phyloP scores from a whole-genome alignment of 495 filamentous ascomycete genomes.

The Trichoderma gamsii region DNA sequence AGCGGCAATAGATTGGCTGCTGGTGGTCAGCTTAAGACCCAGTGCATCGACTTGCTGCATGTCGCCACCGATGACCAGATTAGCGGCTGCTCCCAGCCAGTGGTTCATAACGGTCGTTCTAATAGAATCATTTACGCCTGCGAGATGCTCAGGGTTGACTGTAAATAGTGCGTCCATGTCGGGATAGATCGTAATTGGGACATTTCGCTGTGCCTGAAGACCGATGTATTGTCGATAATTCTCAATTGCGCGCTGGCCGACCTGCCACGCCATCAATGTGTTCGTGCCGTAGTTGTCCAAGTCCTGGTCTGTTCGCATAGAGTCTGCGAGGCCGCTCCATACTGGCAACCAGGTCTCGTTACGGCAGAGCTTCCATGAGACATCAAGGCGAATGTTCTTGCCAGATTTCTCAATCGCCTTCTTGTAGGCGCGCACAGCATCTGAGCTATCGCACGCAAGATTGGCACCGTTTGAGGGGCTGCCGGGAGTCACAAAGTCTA shows the following conservation, averaged over 20 bases:
- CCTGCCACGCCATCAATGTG: constrained; percentile 26
- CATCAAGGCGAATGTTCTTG: constrained; percentile 25
- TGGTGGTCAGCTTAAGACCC: constrained; percentile 23
- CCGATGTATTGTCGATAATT: constrained; percentile 30
- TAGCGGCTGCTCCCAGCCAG: constrained; percentile 30
- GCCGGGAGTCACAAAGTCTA: constrained; percentile 29
- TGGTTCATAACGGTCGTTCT: constrained; percentile 28
- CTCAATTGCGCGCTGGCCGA: constrained; percentile 28
- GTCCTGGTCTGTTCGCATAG: constrained; percentile 28
- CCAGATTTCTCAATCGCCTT: constrained; percentile 27
- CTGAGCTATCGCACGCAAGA: constrained; percentile 22
- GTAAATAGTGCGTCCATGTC: constrained; percentile 30
- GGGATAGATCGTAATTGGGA: constrained; percentile 25
- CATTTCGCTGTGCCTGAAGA: constrained; percentile 20
- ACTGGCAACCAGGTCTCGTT: constrained; percentile 22
- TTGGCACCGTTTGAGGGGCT: constrained; percentile 23
- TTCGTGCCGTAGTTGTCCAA: constrained; percentile 24
- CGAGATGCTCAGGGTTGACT: constrained; percentile 24
- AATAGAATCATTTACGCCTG: constrained; percentile 26
- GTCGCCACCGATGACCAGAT: constrained; percentile 28
- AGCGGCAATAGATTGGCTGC: constrained; percentile 19
- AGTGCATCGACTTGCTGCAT: constrained; percentile 24
- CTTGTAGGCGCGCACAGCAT: constrained; percentile 23
- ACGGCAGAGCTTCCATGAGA: constrained; percentile 31
- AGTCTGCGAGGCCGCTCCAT: constrained; percentile 26